These are phyloP conservation scores for Fusarium chlamydosporum DNA, from an alignment of 2,329 filamentous ascomycete species.

Conservation along the genomic window DNA sequence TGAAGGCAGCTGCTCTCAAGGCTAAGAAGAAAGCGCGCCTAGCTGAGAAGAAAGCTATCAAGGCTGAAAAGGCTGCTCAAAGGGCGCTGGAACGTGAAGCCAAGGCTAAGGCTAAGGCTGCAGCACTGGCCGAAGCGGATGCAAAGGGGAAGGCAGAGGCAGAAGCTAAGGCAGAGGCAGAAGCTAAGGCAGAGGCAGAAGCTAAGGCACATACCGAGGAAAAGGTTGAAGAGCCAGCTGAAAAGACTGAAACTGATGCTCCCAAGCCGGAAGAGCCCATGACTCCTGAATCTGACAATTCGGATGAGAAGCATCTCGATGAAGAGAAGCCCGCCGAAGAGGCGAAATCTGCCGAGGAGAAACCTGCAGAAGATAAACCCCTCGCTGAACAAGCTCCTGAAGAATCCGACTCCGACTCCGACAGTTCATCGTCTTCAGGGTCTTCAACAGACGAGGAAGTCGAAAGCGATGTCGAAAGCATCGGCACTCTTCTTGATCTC, in stretches of 20 bases:
- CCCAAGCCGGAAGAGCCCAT: conserved; percentile 34
- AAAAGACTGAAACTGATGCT: conserved; percentile 18
- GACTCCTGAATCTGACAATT: conserved; percentile 39
- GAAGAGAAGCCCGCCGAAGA: conserved; percentile 2
- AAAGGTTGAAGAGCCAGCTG: conserved; percentile 29
- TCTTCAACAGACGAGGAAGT: background rate
- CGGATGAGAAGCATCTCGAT: conserved; percentile 14
- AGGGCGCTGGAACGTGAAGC: background rate
- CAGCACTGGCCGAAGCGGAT: conserved; percentile 31
- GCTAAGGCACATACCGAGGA: conserved; percentile 23
- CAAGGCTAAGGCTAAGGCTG: conserved; percentile 50
- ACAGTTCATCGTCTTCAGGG: background rate
- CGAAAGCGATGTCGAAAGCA: conserved; percentile 50
- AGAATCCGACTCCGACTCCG: background rate
- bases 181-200: conserved; percentile 32
- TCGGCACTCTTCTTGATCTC: conserved; percentile 57
- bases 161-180: conserved; percentile 50
- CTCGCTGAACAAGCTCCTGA: background rate
- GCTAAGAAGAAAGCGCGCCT: conserved; percentile 27
- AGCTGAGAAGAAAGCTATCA: conserved; percentile 42
- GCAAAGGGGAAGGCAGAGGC: conserved; percentile 31
- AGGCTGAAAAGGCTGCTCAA: conserved; percentile 33
- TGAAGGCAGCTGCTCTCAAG: conserved; percentile 72
- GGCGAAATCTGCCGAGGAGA: background rate
- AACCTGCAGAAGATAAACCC: background rate